These are phyloP conservation scores for Ustilago loliicola DNA, from an alignment of 1,284 basidiomycete species.

Conservation along the genomic window DNA sequence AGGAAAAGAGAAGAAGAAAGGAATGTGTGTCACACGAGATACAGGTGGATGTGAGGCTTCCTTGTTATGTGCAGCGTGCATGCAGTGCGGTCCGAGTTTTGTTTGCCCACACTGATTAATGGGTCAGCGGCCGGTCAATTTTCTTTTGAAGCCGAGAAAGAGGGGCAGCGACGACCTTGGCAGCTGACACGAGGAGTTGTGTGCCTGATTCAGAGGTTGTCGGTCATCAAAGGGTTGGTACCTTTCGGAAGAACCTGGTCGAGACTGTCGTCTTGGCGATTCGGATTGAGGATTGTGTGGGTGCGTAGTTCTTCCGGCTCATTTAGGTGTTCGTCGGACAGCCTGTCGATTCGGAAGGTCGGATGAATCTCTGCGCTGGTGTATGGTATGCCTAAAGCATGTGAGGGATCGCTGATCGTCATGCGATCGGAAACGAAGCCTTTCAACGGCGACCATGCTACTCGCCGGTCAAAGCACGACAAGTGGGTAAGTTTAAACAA, in stretches of 20 bases:
- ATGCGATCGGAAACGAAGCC: not conserved
- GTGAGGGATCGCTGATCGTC: slow-evolving; percentile 4
- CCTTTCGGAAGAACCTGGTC: too few species aligned
- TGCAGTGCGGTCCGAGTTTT: not conserved
- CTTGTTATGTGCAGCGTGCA: not conserved
- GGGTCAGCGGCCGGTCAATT: not conserved
- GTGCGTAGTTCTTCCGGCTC: too few species aligned
- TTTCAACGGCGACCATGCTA: not conserved
- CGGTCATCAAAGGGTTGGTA: not conserved
- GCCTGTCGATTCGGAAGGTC: not conserved
- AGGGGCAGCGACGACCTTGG: not conserved
- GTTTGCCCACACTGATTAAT: not conserved
- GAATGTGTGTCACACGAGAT: not conserved
- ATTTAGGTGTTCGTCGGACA: not conserved
- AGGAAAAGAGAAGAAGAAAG: not conserved
- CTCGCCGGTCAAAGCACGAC: not conserved
- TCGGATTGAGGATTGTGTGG: too few species aligned
- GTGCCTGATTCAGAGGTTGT: not conserved
- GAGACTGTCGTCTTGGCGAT: too few species aligned
- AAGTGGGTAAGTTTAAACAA: not conserved
- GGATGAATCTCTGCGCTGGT: not conserved
- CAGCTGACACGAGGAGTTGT: not conserved
- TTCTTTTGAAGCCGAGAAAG: not conserved
- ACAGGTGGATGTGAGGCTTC: slow-evolving; percentile 2
- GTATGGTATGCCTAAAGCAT: not conserved